Percentiles rank a stretch among this genome's conserved stretches.
Conservation (phyloP, 2,329 filamentous ascomycete species). For the Ampelomyces quisqualis region DNA sequence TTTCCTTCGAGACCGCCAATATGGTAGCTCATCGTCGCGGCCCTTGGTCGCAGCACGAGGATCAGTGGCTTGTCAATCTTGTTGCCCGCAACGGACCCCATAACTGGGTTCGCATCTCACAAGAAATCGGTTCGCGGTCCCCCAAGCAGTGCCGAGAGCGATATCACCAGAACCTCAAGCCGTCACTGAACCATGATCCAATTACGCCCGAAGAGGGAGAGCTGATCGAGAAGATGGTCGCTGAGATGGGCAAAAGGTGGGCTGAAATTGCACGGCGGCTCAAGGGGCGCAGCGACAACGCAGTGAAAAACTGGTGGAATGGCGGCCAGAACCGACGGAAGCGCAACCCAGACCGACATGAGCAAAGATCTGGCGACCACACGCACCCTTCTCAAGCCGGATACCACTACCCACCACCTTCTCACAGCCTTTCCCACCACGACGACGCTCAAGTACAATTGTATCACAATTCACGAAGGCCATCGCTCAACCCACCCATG, state of each 20-base stretch:
- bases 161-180: slow-evolving; percentile 88
- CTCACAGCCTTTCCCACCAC: slow-evolving; percentile 25
- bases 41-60: slow-evolving; percentile 80
- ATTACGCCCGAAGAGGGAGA: slow-evolving; percentile 74
- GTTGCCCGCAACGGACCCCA: slow-evolving; percentile 71
- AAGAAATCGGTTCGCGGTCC: slow-evolving; percentile 72
- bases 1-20: slow-evolving; percentile 19
- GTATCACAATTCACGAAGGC: slow-evolving; percentile 34
- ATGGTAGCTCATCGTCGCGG: slow-evolving; percentile 67
- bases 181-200: slow-evolving; percentile 76
- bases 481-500: slow-evolving; percentile 29
- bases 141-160: slow-evolving; percentile 95
- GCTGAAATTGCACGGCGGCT: slow-evolving; percentile 85
- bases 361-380: slow-evolving; percentile 28
- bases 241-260: slow-evolving; percentile 81
- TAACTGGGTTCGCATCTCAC: slow-evolving; percentile 89
- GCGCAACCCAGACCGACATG: slow-evolving; percentile 43
- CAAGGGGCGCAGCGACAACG: slow-evolving; percentile 85
- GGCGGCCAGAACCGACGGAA: slow-evolving; percentile 80
- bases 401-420: slow-evolving; percentile 32
- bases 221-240: slow-evolving; percentile 75
- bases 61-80: slow-evolving; percentile 67
- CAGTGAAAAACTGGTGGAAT: slow-evolving; percentile 98
- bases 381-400: slow-evolving; percentile 35
- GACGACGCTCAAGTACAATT: slow-evolving; percentile 29